Conservation (phyloP, 1,284 basidiomycete species). For the Pulveroboletus sp. region DNA sequence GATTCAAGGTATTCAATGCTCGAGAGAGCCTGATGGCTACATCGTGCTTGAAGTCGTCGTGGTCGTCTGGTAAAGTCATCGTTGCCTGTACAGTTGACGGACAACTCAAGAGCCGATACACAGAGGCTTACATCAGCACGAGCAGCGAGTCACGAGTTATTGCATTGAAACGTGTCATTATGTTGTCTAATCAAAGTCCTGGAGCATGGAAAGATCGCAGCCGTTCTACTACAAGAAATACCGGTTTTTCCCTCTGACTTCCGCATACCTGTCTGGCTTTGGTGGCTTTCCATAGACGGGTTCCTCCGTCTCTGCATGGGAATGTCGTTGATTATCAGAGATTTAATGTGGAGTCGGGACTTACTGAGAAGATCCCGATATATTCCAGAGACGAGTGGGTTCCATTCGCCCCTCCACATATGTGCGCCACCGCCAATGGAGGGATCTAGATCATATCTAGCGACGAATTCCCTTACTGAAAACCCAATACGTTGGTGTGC, state of each 20-base stretch:
- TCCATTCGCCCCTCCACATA: slow-evolving; percentile 86
- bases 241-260: slow-evolving; percentile 54
- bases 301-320: slow-evolving; percentile 54
- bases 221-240: slow-evolving; percentile 40
- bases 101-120: no score
- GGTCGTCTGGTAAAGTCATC: no score
- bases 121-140: no score
- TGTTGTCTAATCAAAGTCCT: neutral
- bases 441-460: slow-evolving; percentile 53
- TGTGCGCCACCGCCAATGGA: slow-evolving; percentile 68
- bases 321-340: slow-evolving; percentile 3
- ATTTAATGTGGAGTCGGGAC: slow-evolving; percentile 35
- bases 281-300: slow-evolving; percentile 65
- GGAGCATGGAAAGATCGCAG: neutral
- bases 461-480: slow-evolving; percentile 63
- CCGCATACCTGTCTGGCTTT: slow-evolving; percentile 60
- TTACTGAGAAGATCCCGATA: slow-evolving; percentile 69
- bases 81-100: no score
- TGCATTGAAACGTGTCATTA: no score
- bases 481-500: slow-evolving; percentile 56
- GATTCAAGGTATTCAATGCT: no score
- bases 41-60: no score
- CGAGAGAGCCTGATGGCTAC: no score
- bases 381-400: slow-evolving; percentile 63
- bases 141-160: no score